These are phyloP conservation scores for Thraustochytrium sp. DNA, from an alignment of 352 stramenopile genomes.

Conservation along the genomic window DNA sequence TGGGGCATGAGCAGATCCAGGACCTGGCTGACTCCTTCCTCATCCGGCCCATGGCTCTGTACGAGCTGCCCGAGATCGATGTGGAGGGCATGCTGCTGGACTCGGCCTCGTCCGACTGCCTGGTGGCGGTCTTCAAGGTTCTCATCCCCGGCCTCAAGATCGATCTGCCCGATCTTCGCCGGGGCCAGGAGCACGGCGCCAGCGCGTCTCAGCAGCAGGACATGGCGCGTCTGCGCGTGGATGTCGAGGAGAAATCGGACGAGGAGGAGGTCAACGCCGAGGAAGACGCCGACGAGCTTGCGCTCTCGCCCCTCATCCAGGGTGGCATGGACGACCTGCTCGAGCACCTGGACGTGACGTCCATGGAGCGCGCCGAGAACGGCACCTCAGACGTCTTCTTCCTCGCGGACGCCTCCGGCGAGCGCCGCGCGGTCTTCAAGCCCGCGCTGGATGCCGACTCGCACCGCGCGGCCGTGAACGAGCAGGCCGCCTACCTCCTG, in stretches of 20 bases:
- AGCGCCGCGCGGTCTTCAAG: background rate
- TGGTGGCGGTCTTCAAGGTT: background rate
- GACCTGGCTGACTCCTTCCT: too few relatives aligned
- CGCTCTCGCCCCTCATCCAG: background rate
- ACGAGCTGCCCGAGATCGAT: background rate
- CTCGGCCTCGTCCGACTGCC: background rate
- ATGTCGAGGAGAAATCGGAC: background rate
- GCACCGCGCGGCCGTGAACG: conserved; percentile 63
- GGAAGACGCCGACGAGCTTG: background rate
- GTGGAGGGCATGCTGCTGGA: background rate
- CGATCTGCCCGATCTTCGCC: too few relatives aligned
- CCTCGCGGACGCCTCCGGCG: background rate
- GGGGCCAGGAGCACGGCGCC: too few relatives aligned
- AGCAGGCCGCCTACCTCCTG: conserved; percentile 73
- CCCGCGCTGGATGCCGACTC: background rate
- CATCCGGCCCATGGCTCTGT: background rate
- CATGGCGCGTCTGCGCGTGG: too few relatives aligned
- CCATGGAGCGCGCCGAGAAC: background rate
- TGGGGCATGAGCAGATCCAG: too few relatives aligned
- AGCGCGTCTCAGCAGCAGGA: too few relatives aligned
- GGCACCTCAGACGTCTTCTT: conserved; percentile 29
- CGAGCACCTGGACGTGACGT: background rate
- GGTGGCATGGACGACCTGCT: background rate
- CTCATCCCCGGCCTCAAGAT: background rate
- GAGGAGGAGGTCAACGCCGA: background rate